These are phyloP conservation scores for Phytophthora megakarya DNA, from an alignment of 352 stramenopile species.

Conservation along the genomic window DNA sequence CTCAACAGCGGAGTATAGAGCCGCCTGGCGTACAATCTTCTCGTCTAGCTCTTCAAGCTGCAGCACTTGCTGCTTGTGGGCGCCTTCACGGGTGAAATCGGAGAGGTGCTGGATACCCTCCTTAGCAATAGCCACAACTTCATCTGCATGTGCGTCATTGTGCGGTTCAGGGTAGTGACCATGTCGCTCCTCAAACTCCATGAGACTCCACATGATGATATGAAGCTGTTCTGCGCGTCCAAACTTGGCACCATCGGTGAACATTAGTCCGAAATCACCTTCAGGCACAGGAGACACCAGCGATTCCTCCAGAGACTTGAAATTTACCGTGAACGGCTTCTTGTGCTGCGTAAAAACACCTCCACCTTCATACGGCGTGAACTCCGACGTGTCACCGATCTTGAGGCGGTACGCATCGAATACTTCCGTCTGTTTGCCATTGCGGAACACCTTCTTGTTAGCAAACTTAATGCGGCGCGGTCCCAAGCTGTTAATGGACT, in stretches of 20 bases:
- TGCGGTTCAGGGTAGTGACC: conserved; percentile 67
- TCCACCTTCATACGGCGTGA: conserved; percentile 80
- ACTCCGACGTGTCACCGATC: conserved; percentile 82
- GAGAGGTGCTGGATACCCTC: conserved; percentile 70
- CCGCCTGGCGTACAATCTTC: conserved; percentile 59
- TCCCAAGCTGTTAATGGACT: conserved; percentile 81
- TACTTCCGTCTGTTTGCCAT: conserved; percentile 85
- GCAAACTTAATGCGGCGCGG: conserved; percentile 79
- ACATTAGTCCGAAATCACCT: conserved; percentile 83
- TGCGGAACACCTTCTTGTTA: conserved; percentile 87
- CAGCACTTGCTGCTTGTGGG: conserved; percentile 55
- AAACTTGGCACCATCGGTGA: conserved; percentile 88
- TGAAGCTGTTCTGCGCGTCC: conserved; percentile 85
- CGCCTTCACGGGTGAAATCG: conserved; percentile 50
- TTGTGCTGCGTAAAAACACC: conserved; percentile 86
- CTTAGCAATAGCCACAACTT: conserved; percentile 75
- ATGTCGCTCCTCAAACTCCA: conserved; percentile 80
- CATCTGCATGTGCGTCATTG: conserved; percentile 61
- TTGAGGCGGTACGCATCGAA: conserved; percentile 86
- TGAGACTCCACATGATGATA: conserved; percentile 72
- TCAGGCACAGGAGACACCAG: conserved; percentile 68
- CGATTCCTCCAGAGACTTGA: conserved; percentile 77
- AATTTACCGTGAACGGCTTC: conserved; percentile 77
- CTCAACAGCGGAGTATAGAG: conserved; percentile 65
- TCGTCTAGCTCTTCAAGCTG: conserved; percentile 77